phyloP scores from a whole-genome alignment of 768 basidiomycete genomes.

The Boletus eberwhitei region DNA sequence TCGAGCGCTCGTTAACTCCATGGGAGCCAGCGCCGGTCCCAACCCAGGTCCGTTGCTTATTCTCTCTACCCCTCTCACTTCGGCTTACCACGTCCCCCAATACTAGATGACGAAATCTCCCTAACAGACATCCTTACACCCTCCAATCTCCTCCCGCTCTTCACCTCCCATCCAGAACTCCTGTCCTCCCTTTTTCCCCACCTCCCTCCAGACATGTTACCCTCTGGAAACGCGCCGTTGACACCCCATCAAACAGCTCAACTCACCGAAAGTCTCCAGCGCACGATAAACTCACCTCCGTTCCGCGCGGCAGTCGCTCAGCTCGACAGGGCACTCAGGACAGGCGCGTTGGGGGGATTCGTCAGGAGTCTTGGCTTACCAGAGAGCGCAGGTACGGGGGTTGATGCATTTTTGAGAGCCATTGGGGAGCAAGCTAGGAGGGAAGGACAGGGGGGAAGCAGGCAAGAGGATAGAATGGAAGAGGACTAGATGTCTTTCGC shows the following conservation, averaged over 20 bases:
- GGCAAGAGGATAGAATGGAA: slow-evolving; percentile 63
- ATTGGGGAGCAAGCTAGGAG: slow-evolving; percentile 71
- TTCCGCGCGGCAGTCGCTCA: slow-evolving; percentile 76
- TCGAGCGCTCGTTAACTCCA: slow-evolving; percentile 48
- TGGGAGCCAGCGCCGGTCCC: slow-evolving; percentile 34
- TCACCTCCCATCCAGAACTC: slow-evolving; percentile 65
- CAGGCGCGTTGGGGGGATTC: slow-evolving; percentile 71
- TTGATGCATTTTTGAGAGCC: slow-evolving; percentile 77
- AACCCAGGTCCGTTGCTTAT: slow-evolving; percentile 10
- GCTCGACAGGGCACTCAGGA: slow-evolving; percentile 82
- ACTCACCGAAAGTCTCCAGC: slow-evolving; percentile 56
- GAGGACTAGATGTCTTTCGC: slow-evolving; percentile 50
- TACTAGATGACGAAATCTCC: slow-evolving; percentile 47
- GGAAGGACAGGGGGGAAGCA: slow-evolving; percentile 31
- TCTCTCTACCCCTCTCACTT: background rate
- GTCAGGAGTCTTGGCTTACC: slow-evolving; percentile 80
- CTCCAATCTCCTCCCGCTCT: slow-evolving; percentile 67
- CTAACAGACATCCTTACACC: slow-evolving; percentile 76
- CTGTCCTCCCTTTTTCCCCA: slow-evolving; percentile 73
- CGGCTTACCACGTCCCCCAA: slow-evolving; percentile 4
- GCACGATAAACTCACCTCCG: slow-evolving; percentile 78
- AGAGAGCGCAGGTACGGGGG: slow-evolving; percentile 76
- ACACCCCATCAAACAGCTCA: slow-evolving; percentile 24
- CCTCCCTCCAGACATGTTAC: slow-evolving; percentile 68
- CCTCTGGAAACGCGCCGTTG: slow-evolving; percentile 53